Percentiles rank a stretch among this genome's conserved stretches.
Conservation (phyloP, 1,284 basidiomycete species). For the Fomitopsis palustris region DNA sequence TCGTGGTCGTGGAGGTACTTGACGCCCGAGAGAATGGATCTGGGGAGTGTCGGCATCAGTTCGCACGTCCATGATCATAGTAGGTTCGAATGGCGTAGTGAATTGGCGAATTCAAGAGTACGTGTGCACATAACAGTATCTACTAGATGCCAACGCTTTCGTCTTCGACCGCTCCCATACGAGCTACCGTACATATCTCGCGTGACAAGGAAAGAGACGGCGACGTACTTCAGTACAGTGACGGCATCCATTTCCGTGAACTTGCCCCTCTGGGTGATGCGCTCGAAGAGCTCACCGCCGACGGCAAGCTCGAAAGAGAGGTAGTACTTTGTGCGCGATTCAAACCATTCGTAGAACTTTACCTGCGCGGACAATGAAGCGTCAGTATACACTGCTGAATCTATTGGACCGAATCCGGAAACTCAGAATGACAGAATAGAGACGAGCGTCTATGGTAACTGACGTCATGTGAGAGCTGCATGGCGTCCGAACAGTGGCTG, state of each 20-base stretch:
- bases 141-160: neutral
- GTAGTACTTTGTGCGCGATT: slow-evolving; percentile 88
- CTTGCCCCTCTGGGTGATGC: slow-evolving; percentile 78
- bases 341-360: slow-evolving; percentile 92
- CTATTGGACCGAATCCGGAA: neutral
- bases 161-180: neutral
- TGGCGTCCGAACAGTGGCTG: neutral
- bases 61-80: neutral
- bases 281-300: slow-evolving; percentile 88
- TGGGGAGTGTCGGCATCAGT: slow-evolving; percentile 22
- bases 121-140: neutral
- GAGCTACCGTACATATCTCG: neutral
- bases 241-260: slow-evolving; percentile 90
- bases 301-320: slow-evolving; percentile 88
- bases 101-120: neutral
- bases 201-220: neutral
- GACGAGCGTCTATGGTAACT: neutral
- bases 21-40: slow-evolving; percentile 77
- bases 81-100: neutral
- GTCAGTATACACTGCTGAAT: neutral
- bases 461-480: neutral
- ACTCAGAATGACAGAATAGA: neutral
- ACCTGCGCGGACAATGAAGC: slow-evolving; percentile 46
- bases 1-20: slow-evolving; percentile 83
- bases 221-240: slow-evolving; percentile 58